These are phyloP conservation scores for Hypholoma fasciculare DNA, from an alignment of 768 basidiomycete species.

Conservation along the genomic window DNA sequence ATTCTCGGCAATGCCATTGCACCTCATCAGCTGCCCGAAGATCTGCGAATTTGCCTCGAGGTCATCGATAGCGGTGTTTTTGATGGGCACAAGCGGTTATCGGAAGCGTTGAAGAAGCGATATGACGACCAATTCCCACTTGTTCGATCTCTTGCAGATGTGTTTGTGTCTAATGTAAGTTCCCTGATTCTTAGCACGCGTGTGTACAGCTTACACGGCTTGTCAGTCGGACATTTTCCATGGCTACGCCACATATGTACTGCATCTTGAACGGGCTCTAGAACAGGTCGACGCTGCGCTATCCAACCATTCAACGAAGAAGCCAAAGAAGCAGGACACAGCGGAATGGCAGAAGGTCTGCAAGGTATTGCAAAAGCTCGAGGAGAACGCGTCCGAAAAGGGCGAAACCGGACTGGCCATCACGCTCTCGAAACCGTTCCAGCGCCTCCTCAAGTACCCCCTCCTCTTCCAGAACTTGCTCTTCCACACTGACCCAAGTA, in stretches of 20 bases:
- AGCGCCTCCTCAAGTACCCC: constrained; percentile 94
- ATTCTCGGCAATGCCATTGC: constrained; percentile 57
- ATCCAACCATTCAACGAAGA: constrained; percentile 63
- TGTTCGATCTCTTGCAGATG: constrained; percentile 89
- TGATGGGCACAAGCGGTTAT: constrained; percentile 85
- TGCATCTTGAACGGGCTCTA: constrained; percentile 91
- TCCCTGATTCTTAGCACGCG: not conserved
- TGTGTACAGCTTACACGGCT: constrained; percentile 10
- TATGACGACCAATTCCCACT: constrained; percentile 97
- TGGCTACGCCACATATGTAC: constrained; percentile 91
- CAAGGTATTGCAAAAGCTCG: constrained; percentile 72
- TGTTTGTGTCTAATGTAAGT: constrained; percentile 92
- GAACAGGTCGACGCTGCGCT: constrained; percentile 84
- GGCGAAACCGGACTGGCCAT: constrained; percentile 96
- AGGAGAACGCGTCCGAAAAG: constrained; percentile 77
- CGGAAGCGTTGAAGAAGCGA: constrained; percentile 81
- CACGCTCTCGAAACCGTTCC: constrained; percentile 95
- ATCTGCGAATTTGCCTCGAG: constrained; percentile 81
- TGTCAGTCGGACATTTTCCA: constrained; percentile 86
- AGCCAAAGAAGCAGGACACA: constrained; percentile 80
- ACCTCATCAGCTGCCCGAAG: constrained; percentile 84
- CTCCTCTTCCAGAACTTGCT: constrained; percentile 96
- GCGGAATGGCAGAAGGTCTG: constrained; percentile 80
- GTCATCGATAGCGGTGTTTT: constrained; percentile 86
- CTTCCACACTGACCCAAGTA: constrained; percentile 95